A percentile compares a stretch with the other conserved stretches of the same genome.
Evolutionary conservation across 208 protist species (phyloP).

Genomic region (Porcisia hertigi): DNA sequence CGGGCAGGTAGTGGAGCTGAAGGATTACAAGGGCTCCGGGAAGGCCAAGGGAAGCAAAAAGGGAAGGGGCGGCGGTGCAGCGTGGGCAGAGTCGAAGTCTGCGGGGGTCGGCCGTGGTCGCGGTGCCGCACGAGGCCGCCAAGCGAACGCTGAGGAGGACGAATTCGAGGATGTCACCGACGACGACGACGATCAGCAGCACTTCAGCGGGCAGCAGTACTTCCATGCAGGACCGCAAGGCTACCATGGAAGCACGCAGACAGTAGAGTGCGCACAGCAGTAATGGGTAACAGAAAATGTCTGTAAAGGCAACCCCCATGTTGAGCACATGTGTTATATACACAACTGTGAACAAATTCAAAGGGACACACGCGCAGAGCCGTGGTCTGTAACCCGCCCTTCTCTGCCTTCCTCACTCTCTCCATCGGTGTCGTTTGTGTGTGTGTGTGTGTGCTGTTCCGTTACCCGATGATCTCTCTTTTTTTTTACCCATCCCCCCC

Average conservation of each 20-base stretch:
- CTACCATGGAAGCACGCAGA: slow-evolving; percentile 36
- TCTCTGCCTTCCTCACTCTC: neutral
- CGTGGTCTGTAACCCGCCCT: neutral
- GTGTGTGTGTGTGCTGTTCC: neutral
- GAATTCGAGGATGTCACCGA: slow-evolving; percentile 42
- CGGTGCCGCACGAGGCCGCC: neutral
- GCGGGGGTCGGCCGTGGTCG: slow-evolving; percentile 6
- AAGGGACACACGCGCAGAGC: neutral
- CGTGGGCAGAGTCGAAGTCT: slow-evolving; percentile 4
- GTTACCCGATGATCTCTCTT: neutral
- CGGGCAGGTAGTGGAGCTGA: slow-evolving; percentile 69
- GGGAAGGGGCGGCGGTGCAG: slow-evolving; percentile 16
- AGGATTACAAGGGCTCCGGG: slow-evolving; percentile 20
- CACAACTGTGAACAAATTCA: neutral
- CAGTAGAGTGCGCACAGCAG: slow-evolving; percentile 69
- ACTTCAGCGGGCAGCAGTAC: slow-evolving; percentile 29
- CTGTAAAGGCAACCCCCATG: neutral
- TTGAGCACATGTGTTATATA: neutral
- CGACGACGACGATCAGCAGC: slow-evolving; percentile 28
- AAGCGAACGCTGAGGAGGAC: slow-evolving; percentile 31
- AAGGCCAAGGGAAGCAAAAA: slow-evolving; percentile 27
- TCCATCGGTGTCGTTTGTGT: neutral
- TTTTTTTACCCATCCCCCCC: neutral
- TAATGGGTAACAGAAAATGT: slow-evolving; percentile 26
- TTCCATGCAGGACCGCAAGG: slow-evolving; percentile 15